Evolutionary conservation across 148 eudicot species (phyloP).

Genomic region (Pharnaceum exiguum): DNA sequence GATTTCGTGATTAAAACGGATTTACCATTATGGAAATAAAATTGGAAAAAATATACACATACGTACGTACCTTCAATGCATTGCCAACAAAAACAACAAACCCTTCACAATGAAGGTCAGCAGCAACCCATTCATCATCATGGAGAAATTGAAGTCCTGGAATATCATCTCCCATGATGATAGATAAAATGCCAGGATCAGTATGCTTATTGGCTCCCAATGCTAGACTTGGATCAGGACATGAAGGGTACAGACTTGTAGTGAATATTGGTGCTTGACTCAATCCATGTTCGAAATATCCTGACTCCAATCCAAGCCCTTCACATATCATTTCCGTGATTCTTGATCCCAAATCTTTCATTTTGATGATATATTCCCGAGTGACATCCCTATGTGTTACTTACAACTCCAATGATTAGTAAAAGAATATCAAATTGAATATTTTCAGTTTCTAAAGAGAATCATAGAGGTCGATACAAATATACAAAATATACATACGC

Average conservation of each 20-base stretch:
- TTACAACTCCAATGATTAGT: too few species aligned
- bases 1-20: too few species aligned
- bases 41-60: neutral
- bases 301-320: conserved; percentile 15
- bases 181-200: conserved; percentile 18
- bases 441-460: too few species aligned
- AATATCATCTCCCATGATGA: conserved; percentile 17
- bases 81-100: conserved; percentile 19
- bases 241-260: conserved; percentile 12
- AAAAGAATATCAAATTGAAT: too few species aligned
- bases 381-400: neutral
- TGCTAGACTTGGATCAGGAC: conserved; percentile 13
- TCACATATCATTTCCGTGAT: conserved; percentile 17
- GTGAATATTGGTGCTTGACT: neutral
- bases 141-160: conserved; percentile 26
- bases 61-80: conserved; percentile 13
- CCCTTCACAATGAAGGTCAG: conserved; percentile 23
- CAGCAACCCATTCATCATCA: conserved; percentile 21
- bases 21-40: too few species aligned
- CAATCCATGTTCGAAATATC: conserved; percentile 10
- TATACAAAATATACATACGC: too few species aligned
- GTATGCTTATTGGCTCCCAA: conserved; percentile 10
- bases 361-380: neutral
- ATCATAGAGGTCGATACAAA: too few species aligned
- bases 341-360: conserved; percentile 4